phyloP scores from a whole-genome alignment of 192 early-diverging fungal genomes.

The Gaertneriomyces sp. region DNA sequence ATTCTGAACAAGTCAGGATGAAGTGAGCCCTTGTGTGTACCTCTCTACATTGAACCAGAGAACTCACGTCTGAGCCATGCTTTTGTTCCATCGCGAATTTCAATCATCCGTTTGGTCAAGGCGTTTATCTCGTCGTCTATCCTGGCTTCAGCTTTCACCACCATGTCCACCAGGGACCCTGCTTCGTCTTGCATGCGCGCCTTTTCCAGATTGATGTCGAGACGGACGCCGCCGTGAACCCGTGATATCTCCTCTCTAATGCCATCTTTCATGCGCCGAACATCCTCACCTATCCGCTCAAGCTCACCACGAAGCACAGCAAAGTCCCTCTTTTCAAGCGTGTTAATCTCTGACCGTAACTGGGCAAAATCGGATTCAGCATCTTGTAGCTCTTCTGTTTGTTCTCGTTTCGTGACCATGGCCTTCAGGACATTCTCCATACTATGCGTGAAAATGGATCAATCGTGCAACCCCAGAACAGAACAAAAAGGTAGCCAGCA shows the following conservation, averaged over 20 bases:
- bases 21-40: too few species aligned
- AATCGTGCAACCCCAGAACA: too few species aligned
- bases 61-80: constrained; percentile 26
- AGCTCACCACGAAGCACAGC: constrained; percentile 73
- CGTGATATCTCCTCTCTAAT: constrained; percentile 75
- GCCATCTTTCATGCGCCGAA: constrained; percentile 74
- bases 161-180: constrained; percentile 37
- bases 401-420: constrained; percentile 79
- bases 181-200: constrained; percentile 79
- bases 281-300: constrained; percentile 68
- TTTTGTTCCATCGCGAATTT: constrained; percentile 24
- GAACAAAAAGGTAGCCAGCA: not conserved
- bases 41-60: not conserved
- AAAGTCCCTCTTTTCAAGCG: constrained; percentile 82
- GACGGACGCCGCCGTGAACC: constrained; percentile 74
- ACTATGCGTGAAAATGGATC: constrained; percentile 27
- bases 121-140: constrained; percentile 40
- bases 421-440: constrained; percentile 56
- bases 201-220: constrained; percentile 90
- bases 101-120: constrained; percentile 30
- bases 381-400: constrained; percentile 56
- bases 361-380: constrained; percentile 79
- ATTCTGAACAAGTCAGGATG: not conserved
- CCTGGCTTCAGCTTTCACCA: constrained; percentile 30
- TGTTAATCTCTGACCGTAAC: constrained; percentile 78